phyloP scores from a whole-genome alignment of 768 basidiomycete genomes.

The Paxillus ammoniavirescens region DNA sequence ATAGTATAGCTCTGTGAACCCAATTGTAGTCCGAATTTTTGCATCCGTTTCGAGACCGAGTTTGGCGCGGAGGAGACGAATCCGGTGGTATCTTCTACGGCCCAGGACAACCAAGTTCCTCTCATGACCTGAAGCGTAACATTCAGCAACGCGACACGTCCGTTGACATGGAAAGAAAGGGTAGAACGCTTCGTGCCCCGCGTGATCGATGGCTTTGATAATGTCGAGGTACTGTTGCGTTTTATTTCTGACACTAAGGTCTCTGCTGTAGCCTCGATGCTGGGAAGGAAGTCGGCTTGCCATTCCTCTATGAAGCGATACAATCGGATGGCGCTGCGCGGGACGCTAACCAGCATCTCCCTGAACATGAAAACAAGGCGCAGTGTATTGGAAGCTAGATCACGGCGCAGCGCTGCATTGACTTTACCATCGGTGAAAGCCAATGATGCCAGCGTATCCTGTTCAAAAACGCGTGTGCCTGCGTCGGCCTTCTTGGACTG shows the following conservation, averaged over 20 bases:
- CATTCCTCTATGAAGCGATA: conserved; percentile 82
- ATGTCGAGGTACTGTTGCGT: conserved; percentile 37
- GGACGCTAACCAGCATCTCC: conserved; percentile 56
- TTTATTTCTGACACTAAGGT: conserved; percentile 64
- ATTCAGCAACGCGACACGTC: conserved; percentile 47
- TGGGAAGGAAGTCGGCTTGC: conserved; percentile 76
- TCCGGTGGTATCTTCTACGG: conserved; percentile 47
- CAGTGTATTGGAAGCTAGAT: conserved; percentile 37
- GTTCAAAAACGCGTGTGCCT: conserved; percentile 38
- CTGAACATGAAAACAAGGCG: conserved; percentile 46
- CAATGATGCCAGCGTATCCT: conserved; percentile 63
- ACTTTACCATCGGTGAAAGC: conserved; percentile 45
- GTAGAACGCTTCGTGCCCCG: conserved; percentile 8
- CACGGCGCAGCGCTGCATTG: conserved; percentile 48
- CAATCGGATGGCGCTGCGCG: conserved; percentile 76
- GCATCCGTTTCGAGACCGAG: conserved; percentile 30
- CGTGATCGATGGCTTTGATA: conserved; percentile 28
- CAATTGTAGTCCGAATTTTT: conserved; percentile 64
- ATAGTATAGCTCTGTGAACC: conserved; percentile 61
- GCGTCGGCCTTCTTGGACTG: conserved; percentile 45
- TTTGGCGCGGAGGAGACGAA: conserved; percentile 44
- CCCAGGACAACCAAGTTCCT: conserved; percentile 85
- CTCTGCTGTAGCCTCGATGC: conserved; percentile 64
- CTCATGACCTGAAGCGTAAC: conserved; percentile 82
- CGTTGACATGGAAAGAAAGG: conserved; percentile 47